Base-by-base conservation (phyloP, 2,329 filamentous ascomycete genomes). In the Dryadomyces quercus-mongolicae region DNA sequence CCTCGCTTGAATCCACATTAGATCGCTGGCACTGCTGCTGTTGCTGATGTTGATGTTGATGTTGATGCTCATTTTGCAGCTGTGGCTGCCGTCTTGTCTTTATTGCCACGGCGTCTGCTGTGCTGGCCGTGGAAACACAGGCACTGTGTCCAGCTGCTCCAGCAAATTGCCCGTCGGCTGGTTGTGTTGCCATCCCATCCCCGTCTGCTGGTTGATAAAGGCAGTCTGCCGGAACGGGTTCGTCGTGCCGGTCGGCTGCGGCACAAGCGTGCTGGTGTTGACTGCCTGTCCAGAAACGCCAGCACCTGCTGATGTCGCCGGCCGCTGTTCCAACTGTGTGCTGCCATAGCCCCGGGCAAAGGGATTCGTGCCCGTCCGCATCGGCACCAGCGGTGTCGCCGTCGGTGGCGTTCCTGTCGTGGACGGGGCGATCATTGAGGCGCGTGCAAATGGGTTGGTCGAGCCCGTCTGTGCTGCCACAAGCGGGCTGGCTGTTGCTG, bases 171-270 rank as follows among this genome's bases (percentile, higher is more conserved):
- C 86, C 4, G 93, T 92, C 9, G 85, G 80, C 63, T 88, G 81
- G 57, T 81, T 80, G 59, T 85, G 78, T 67, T 96, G 91, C 89
- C 93, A 97, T 1, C 88, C 88, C 67, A 88, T 77, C 1, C 92
- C 91, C 0, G 90, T 95, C 58, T 83, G 77, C 63, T 95, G 90
- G 64, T 95, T 93, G 52, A 95, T 84, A 67, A 96, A 95, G 4
- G 85, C 82, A 48, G 86, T 88, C 65, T 97, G 90, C 16, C 93
- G 81, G 77, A 97, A 97, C 0, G 93, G 93, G 63, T 98, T 98
- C 2, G 91, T 96, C 63, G 81, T 89, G 9, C 90, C 91, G 0
- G 91, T 96, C 1, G 85, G 79, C 63, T 92, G 89, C 2, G 89
- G 81, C 53, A 78, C 77, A 5, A 93, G 70, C 12, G 67, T 2